phyloP scores from a whole-genome alignment of 805 yeast genomes.

The Kodamaea laetipori region DNA sequence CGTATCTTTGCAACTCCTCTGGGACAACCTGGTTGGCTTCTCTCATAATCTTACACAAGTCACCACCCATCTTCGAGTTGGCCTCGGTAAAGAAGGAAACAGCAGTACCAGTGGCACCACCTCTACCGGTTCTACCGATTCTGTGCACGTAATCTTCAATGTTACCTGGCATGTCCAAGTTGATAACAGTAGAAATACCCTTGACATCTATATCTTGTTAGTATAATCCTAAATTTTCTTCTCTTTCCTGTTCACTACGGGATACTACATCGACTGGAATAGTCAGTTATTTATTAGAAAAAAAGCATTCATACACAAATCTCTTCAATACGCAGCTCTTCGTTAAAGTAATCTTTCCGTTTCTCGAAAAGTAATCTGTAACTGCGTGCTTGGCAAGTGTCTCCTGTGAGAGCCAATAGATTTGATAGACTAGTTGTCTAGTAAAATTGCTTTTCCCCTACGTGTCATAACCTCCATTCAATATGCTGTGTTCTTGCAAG shows the following conservation, averaged over 20 bases:
- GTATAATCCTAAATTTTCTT: slow-evolving; percentile 21
- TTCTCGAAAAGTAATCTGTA: too few relatives aligned
- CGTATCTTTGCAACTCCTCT: slow-evolving; percentile 70
- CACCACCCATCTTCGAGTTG: slow-evolving; percentile 86
- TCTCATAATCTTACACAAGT: slow-evolving; percentile 82
- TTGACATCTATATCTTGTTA: slow-evolving; percentile 76
- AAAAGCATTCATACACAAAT: slow-evolving; percentile 8
- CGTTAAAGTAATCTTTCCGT: too few relatives aligned
- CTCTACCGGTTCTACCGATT: slow-evolving; percentile 99
- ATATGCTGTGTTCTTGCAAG: slow-evolving; percentile 7
- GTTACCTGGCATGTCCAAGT: slow-evolving; percentile 97
- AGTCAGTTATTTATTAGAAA: slow-evolving; percentile 16
- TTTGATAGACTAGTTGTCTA: slow-evolving; percentile 3
- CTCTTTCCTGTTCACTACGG: slow-evolving; percentile 10
- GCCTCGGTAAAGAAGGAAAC: slow-evolving; percentile 89
- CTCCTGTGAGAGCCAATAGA: not conserved
- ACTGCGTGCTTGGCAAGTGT: too few relatives aligned
- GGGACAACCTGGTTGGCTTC: slow-evolving; percentile 95
- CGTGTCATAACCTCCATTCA: slow-evolving; percentile 10
- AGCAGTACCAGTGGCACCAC: slow-evolving; percentile 95
- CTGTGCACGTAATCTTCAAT: slow-evolving; percentile 98
- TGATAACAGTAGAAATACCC: slow-evolving; percentile 91
- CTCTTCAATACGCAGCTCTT: not conserved
- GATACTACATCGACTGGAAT: slow-evolving; percentile 12
- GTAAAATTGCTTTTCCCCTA: slow-evolving; percentile 10